Evolutionary conservation across 352 stramenopile genomes (phyloP).

Genomic region (Pythium dissotocum): DNA sequence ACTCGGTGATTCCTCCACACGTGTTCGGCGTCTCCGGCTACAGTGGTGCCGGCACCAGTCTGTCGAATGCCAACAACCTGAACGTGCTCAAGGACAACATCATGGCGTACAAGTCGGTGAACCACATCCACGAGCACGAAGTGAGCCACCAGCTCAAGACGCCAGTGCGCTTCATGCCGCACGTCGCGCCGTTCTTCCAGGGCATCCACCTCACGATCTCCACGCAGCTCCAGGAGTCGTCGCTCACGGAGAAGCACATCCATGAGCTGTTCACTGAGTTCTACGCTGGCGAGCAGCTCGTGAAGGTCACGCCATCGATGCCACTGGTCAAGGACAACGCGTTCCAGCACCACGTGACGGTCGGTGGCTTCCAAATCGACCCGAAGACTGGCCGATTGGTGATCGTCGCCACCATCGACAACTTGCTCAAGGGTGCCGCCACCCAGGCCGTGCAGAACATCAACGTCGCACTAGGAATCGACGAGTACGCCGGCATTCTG

Average conservation of each 20-base stretch:
- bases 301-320: conserved; percentile 72
- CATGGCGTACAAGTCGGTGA: conserved; percentile 90
- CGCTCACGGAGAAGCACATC: conserved; percentile 67
- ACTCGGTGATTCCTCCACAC: conserved; percentile 67
- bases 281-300: conserved; percentile 84
- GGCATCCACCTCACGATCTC: conserved; percentile 92
- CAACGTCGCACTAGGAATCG: conserved; percentile 91
- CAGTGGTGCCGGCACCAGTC: conserved; percentile 80
- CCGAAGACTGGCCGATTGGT: conserved; percentile 82
- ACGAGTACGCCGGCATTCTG: conserved; percentile 81
- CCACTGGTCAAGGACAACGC: conserved; percentile 82
- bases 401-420: conserved; percentile 91
- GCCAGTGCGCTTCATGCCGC: conserved; percentile 91
- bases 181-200: conserved; percentile 93
- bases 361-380: conserved; percentile 90
- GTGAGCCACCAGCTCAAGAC: conserved; percentile 82
- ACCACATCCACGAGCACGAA: conserved; percentile 90
- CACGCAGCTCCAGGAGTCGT: conserved; percentile 67
- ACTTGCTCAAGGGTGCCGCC: conserved; percentile 93
- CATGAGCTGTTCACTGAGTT: conserved; percentile 77
- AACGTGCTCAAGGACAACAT: conserved; percentile 84
- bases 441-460: conserved; percentile 95
- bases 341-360: conserved; percentile 69
- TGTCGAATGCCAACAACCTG: conserved; percentile 83
- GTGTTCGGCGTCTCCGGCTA: conserved; percentile 90